Evolutionary conservation across 495 filamentous ascomycete species (phyloP).

Genomic region (Friedmanniomyces endolithicus): DNA sequence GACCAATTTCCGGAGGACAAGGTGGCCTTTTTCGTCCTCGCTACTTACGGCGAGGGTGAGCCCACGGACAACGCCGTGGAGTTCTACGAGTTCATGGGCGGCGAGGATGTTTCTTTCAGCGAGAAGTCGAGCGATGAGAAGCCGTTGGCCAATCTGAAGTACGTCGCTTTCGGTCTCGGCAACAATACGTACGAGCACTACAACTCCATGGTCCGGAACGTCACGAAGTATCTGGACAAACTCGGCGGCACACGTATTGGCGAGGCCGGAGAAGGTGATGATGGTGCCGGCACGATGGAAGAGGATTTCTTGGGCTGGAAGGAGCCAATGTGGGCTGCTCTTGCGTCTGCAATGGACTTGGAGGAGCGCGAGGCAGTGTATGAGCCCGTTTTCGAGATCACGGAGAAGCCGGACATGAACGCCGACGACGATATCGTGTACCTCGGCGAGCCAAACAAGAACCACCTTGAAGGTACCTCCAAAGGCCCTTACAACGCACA

Average conservation of each 20-base stretch:
- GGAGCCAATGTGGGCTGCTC: slow-evolving; percentile 91
- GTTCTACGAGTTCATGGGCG: slow-evolving; percentile 91
- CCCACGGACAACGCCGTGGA: slow-evolving; percentile 98
- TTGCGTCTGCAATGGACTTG: slow-evolving; percentile 68
- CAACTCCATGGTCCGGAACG: slow-evolving; percentile 92
- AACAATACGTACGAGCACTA: slow-evolving; percentile 99
- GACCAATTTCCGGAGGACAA: slow-evolving; percentile 82
- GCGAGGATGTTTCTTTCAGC: slow-evolving; percentile 70
- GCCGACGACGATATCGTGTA: slow-evolving; percentile 79
- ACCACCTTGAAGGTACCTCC: slow-evolving; percentile 71
- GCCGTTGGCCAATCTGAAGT: slow-evolving; percentile 75
- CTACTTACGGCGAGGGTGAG: slow-evolving; percentile 96
- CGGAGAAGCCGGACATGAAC: slow-evolving; percentile 60
- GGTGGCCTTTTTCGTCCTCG: slow-evolving; percentile 86
- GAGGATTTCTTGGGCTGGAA: slow-evolving; percentile 99
- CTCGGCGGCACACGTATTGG: slow-evolving; percentile 77
- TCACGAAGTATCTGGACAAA: slow-evolving; percentile 65
- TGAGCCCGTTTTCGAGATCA: slow-evolving; percentile 79
- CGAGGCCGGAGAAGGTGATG: slow-evolving; percentile 85
- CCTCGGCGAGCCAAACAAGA: slow-evolving; percentile 90
- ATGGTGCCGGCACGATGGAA: slow-evolving; percentile 98
- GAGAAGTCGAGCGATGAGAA: slow-evolving; percentile 54
- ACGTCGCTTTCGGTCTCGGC: slow-evolving; percentile 88
- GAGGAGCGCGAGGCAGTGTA: slow-evolving; percentile 95
- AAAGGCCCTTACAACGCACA: slow-evolving; percentile 92